Evolutionary conservation across 495 filamentous ascomycete species (phyloP), one percentile per base, ranked within the genome.

Genomic region (Penicillium riverlandense): DNA sequence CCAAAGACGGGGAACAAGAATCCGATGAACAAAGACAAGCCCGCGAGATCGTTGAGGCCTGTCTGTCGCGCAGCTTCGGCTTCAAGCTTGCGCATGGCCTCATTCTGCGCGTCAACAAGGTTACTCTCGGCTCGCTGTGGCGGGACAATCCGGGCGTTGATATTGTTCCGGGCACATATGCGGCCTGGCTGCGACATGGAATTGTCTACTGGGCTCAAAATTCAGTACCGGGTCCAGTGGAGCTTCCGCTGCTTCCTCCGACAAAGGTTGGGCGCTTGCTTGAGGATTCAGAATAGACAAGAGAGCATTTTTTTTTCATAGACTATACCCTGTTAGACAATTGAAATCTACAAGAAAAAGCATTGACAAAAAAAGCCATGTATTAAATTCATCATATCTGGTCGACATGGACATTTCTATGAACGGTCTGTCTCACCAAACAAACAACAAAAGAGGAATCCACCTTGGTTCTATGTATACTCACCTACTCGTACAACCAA

Each of bases 41-140:
- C 1, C 50, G 73, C 30, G 66, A 72, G 53, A 69, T 77, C 39
- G 72, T 80, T 0, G 71, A 76, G 47, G 61, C 48, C 14, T 74
- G 71, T 41, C 48, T 78, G 41, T 50, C 43, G 35, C 63, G 50
- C 44, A 73, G 71, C 42, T 77, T 72, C 53, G 67, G 62, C 11
- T 70, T 77, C 45, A 79, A 78, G 59, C 50, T 80, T 11, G 74
- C 70, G 1, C 75, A 78, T 54, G 75, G 75, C 0, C 43, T 76
- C 28, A 76, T 75, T 31, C 37, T 75, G 27, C 57, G 61, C 12
- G 65, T 77, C 0, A 55, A 61, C 29, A 38, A 44, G 12, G 38
- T 14, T 12, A 60, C 57, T 4, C 45, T 60, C 1, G 57, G 57
- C 1, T 57, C 57, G 7, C 34, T 50, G n/a, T 60, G 57, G 57